phyloP scores from a whole-genome alignment of 2,329 filamentous ascomycete genomes.

The Penicillium nordicum region DNA sequence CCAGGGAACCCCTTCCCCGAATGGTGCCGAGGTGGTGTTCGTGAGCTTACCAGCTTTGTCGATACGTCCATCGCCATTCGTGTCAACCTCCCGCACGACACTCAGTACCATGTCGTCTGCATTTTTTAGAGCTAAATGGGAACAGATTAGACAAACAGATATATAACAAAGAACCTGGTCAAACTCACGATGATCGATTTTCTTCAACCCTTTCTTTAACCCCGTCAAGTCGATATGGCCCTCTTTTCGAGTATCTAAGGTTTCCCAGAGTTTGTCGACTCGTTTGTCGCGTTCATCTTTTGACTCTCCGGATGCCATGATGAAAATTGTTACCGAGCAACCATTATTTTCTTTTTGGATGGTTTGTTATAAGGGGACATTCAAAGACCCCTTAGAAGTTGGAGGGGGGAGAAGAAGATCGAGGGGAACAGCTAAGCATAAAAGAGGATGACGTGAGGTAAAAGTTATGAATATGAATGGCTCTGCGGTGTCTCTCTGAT shows the following conservation, averaged over 20 bases:
- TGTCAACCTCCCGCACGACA: slow-evolving; percentile 79
- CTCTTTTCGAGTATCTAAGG: slow-evolving; percentile 71
- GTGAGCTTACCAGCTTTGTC: slow-evolving; percentile 72
- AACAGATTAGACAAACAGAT: slow-evolving; percentile 22
- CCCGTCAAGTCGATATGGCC: slow-evolving; percentile 81
- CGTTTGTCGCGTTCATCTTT: slow-evolving; percentile 75
- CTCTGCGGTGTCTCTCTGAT: slow-evolving; percentile 19
- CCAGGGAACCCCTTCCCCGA: slow-evolving; percentile 14
- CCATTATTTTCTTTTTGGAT: slow-evolving; percentile 39
- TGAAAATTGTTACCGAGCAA: slow-evolving; percentile 49
- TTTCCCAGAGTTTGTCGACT: slow-evolving; percentile 78
- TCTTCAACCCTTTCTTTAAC: slow-evolving; percentile 76
- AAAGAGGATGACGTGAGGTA: slow-evolving; percentile 18
- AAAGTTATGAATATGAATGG: slow-evolving; percentile 3
- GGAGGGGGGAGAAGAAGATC: slow-evolving; percentile 4
- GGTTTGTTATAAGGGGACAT: not conserved
- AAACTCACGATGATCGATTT: slow-evolving; percentile 83
- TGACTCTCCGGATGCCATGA: slow-evolving; percentile 68
- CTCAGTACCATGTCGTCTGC: slow-evolving; percentile 79
- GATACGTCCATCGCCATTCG: slow-evolving; percentile 82
- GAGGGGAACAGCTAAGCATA: slow-evolving; percentile 21
- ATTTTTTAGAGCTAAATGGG: slow-evolving; percentile 68
- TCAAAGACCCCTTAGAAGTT: slow-evolving; percentile 5
- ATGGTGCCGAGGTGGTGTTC: slow-evolving; percentile 12
- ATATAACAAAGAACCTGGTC: slow-evolving; percentile 20